Evolutionary conservation across 2,329 filamentous ascomycete species (phyloP).

Genomic region (Epichloe sibirici): DNA sequence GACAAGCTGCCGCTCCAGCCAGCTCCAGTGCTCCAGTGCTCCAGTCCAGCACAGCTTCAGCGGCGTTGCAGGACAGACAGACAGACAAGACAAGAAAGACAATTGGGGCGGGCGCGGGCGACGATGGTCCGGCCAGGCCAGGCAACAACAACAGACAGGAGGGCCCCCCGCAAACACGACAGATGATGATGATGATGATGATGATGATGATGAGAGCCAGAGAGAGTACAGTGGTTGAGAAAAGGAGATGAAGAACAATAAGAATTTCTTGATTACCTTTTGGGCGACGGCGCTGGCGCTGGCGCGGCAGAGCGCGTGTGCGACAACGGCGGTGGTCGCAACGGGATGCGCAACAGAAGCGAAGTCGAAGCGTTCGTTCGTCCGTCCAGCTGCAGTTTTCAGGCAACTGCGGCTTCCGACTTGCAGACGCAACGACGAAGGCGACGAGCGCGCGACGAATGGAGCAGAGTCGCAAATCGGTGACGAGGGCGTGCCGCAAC

Average conservation of each 20-base stretch:
- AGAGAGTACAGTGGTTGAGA: background rate
- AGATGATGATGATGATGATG: conserved; percentile 1
- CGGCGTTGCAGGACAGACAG: background rate
- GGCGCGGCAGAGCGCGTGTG: conserved; percentile 9
- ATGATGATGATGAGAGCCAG: background rate
- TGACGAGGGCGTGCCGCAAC: conserved; percentile 2
- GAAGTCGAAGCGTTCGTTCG: background rate
- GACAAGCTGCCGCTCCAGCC: no score
- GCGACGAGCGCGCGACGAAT: conserved; percentile 5
- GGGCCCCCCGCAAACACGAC: conserved; percentile 5
- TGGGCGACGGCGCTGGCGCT: background rate
- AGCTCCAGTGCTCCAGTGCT: no score
- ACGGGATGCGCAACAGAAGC: conserved; percentile 5
- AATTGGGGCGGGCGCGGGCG: background rate
- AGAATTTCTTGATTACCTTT: conserved; percentile 4
- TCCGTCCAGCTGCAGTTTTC: background rate
- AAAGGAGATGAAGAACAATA: background rate
- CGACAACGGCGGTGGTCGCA: conserved; percentile 5
- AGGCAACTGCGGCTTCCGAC: background rate
- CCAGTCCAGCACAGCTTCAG: background rate
- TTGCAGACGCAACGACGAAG: conserved; percentile 1
- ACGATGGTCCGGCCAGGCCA: background rate
- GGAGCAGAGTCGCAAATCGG: conserved; percentile 2
- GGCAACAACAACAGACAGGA: background rate
- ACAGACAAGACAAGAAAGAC: no score